Base-by-base conservation (phyloP, 1,139 yeast species). In the Lodderomyces jiufengensis region DNA sequence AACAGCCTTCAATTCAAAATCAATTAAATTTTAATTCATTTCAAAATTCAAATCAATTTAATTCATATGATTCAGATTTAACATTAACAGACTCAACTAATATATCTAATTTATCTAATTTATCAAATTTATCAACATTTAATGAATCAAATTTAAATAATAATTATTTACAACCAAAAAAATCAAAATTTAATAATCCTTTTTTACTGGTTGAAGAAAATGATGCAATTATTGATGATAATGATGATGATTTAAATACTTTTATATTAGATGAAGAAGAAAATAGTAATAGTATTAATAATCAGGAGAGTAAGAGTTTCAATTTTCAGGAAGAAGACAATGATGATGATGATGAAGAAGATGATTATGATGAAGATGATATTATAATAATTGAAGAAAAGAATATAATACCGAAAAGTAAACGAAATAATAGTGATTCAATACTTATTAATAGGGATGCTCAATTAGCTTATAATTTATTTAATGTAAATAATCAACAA, bases 401-500 rank as follows among this genome's bases (percentile, higher is more conserved):
- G 42, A 51, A 69, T 16, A 33, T 63, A 18, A 49, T 52, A 24
- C 52, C 58, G 18, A 54, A 51, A 40, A 46, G 60, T 5, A 49
- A 47, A 32, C 48, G 70, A 37, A 62, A 65, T 38, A 67, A 69
- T 41, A 61, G 68, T 28, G 74, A 69, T 47, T 57, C 69, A 14
- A 50, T 65, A 14, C 50, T 68, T 33, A 49, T 61, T 32, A 73
- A 65, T 43, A 52, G 54, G 30, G 73, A 70, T 42, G 68, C 72
- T 0, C 58, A 59, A 43, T 69, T 62, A 25, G 75, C 75, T 3
- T 69, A 69, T 46, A 68, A 66, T 43, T 56, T 69, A 63, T 67
- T 69, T 47, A 69, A 68, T 43, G 63, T 63, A 9, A 58, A 62
- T 39, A 55, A 59, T 30, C 20, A 18, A 18, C 20, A 18, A 18